phyloP scores from a whole-genome alignment of 768 basidiomycete species.

The Phylloporus sp. region DNA sequence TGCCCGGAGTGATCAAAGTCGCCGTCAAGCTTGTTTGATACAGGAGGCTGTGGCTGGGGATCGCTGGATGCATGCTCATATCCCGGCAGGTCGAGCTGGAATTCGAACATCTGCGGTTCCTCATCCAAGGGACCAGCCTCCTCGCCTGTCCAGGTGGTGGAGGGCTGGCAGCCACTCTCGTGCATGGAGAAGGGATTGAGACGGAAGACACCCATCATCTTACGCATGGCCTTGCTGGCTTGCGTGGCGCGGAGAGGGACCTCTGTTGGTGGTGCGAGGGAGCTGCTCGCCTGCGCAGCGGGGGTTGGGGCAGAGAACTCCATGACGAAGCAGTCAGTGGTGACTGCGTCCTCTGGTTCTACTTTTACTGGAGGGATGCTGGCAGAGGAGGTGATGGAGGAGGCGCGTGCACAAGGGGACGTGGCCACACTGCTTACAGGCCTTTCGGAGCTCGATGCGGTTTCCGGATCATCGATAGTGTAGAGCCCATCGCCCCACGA shows the following conservation, averaged over 20 bases:
- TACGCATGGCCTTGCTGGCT: slow-evolving; percentile 64
- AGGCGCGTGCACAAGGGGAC: slow-evolving; percentile 34
- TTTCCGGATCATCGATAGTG: slow-evolving; percentile 31
- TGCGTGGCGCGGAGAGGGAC: slow-evolving; percentile 76
- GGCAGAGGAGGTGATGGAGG: slow-evolving; percentile 30
- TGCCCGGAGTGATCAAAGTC: slow-evolving; percentile 15
- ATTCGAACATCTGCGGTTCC: slow-evolving; percentile 61
- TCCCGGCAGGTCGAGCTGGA: slow-evolving; percentile 47
- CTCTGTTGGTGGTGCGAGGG: slow-evolving; percentile 53
- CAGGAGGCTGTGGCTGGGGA: slow-evolving; percentile 13
- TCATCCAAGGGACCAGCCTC: slow-evolving; percentile 58
- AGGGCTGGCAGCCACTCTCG: slow-evolving; percentile 41
- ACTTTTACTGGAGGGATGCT: slow-evolving; percentile 30
- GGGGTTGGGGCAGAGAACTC: slow-evolving; percentile 29
- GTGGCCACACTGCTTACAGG: slow-evolving; percentile 33
- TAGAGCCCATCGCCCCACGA: slow-evolving; percentile 32
- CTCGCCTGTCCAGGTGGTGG: slow-evolving; percentile 43
- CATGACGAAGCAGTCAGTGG: slow-evolving; percentile 34
- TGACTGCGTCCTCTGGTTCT: slow-evolving; percentile 26
- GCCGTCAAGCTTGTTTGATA: slow-evolving; percentile 9
- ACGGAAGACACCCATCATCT: slow-evolving; percentile 75
- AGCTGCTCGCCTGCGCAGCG: slow-evolving; percentile 33
- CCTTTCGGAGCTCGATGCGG: slow-evolving; percentile 33
- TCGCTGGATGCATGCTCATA: slow-evolving; percentile 21
- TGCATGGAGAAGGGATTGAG: slow-evolving; percentile 75